Evolutionary conservation across 306 rosid genomes (phyloP).

Genomic region (Hippophae gyantsensis): DNA sequence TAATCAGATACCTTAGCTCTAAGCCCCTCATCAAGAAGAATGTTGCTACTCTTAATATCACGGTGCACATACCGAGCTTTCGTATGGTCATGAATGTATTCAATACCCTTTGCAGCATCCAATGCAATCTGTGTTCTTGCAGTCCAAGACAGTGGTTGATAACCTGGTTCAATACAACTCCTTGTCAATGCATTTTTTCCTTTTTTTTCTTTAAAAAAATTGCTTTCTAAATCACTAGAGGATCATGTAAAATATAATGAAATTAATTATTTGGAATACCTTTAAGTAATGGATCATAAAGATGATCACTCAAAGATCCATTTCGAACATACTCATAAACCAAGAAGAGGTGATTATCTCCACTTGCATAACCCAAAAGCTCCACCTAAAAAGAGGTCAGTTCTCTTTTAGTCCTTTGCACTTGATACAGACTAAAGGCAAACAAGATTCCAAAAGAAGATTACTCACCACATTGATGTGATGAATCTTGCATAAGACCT

Average conservation of each 20-base stretch:
- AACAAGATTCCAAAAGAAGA: background rate
- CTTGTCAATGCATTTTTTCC: background rate
- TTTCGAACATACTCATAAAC: constrained; percentile 68
- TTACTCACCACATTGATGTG: constrained; percentile 49
- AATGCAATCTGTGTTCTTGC: constrained; percentile 76
- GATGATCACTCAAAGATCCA: constrained; percentile 72
- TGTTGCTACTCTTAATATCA: constrained; percentile 69
- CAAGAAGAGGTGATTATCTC: constrained; percentile 75
- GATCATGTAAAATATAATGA: too few relatives aligned
- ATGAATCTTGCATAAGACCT: constrained; percentile 61
- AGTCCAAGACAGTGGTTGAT: constrained; percentile 73
- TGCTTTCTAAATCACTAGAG: too few relatives aligned
- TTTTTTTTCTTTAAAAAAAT: too few relatives aligned
- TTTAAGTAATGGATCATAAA: constrained; percentile 65
- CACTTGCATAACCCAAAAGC: constrained; percentile 72
- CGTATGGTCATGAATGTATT: constrained; percentile 80
- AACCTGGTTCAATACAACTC: constrained; percentile 35
- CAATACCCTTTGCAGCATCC: constrained; percentile 78
- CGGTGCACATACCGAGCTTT: constrained; percentile 72
- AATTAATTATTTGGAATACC: constrained; percentile 28
- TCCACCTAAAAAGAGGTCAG: constrained; percentile 50
- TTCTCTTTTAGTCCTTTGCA: background rate
- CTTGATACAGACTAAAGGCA: constrained; percentile 2
- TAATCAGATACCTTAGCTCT: constrained; percentile 57
- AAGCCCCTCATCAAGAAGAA: constrained; percentile 62